Base-by-base conservation (phyloP, 208 protist genomes). In the Trypanosoma scelopori region DNA sequence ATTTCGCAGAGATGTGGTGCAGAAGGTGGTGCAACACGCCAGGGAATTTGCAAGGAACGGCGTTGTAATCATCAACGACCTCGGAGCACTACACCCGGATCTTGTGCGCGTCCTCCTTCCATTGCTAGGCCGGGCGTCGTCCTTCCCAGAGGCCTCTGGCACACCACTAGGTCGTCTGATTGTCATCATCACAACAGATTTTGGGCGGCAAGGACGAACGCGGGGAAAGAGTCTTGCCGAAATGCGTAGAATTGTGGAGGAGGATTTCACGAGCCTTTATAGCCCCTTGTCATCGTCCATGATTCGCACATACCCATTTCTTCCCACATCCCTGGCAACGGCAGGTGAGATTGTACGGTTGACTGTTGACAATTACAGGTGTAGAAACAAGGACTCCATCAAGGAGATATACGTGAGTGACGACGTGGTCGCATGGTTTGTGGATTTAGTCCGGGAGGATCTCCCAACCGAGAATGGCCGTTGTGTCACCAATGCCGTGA, bases 161-260 rank as follows among this genome's bases (percentile, higher is more conserved):
- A 65, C 80, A 22, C 49, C 51, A 23, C 65, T 92, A 5, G 25
- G 50, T 30, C 39, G 39, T 15, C 66, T 84, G 56, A 81, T 74
- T 22, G 85, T 92, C 9, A 75, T 92, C 25, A 43, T 92, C 22
- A 92, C 85, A 30, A 92, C 85, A n/a, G 85, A 92, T 71, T 87
- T 92, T 73, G 82, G 85, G 13, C 67, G 74, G 5, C 75, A 92
- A 52, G 85, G 85, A 5, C 59, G 81, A 25, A 91, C 85, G 12
- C 85, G 75, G 13, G 85, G 85, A 28, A 87, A 85, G 65, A 82
- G 78, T 42, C 39, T 88, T 5, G 51, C 39, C 6, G 81, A 91
- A 69, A 83, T 91, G 74, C 81, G 78, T 42, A 59, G 59, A 5
- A 76, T 86, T 67, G 78, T 91, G 56, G 69, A 79, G 35, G 51